Conservation (phyloP, 495 filamentous ascomycete genomes). For the Podospora conica region DNA sequence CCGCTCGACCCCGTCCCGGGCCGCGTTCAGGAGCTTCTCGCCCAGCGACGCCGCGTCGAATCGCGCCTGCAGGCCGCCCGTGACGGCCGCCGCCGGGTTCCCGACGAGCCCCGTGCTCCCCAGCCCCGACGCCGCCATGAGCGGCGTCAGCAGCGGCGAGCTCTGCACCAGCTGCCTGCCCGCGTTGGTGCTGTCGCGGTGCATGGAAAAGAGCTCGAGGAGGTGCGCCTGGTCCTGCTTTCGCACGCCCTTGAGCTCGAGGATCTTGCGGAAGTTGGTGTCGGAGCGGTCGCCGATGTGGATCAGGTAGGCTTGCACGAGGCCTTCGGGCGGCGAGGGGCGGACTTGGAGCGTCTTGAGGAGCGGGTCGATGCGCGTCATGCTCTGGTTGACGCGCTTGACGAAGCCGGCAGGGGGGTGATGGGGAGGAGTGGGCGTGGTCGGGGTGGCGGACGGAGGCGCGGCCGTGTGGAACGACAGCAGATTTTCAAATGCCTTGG, state of each 20-base stretch:
- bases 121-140: constrained; percentile 35
- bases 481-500: constrained; percentile 69
- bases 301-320: constrained; percentile 94
- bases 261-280: constrained; percentile 91
- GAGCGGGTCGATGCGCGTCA: constrained; percentile 81
- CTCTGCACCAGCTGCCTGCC: constrained; percentile 52
- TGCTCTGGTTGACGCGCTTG: constrained; percentile 81
- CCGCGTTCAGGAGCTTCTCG: constrained; percentile 68
- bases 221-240: constrained; percentile 76
- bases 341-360: constrained; percentile 97
- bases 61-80: constrained; percentile 52
- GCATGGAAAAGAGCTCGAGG: constrained; percentile 81
- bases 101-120: constrained; percentile 32
- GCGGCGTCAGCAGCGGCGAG: constrained; percentile 56
- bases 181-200: constrained; percentile 56
- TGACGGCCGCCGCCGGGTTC: constrained; percentile 23
- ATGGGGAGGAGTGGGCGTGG: constrained; percentile 33
- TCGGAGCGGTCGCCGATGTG: constrained; percentile 88
- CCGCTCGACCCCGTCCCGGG: constrained; percentile 83
- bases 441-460: constrained; percentile 19
- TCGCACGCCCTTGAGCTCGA: constrained; percentile 86
- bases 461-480: constrained; percentile 47
- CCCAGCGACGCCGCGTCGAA: constrained; percentile 76
- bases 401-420: constrained; percentile 59
- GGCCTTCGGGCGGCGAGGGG: constrained; percentile 80